Evolutionary conservation across 768 basidiomycete genomes (phyloP), one percentile per base, ranked within the genome.

Genomic region (Mycena olivaceomarginata): DNA sequence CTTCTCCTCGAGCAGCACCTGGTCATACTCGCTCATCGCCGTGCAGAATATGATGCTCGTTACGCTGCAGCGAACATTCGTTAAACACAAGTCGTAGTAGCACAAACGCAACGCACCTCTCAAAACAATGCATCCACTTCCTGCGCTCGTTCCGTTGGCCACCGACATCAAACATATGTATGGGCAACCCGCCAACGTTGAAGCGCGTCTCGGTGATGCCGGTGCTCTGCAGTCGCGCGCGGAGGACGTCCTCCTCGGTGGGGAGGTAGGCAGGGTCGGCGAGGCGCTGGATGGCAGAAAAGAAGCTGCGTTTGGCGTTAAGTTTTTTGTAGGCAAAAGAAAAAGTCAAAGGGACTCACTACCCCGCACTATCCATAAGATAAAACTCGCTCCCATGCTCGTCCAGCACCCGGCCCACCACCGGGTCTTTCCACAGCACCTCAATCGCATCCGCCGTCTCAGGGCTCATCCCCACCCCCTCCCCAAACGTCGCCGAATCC

Each of bases 331-430:
- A 31, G 31, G 31, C 31, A 31, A 31, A 31, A 31, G 31, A 31
- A 31, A 31, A 31, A 31, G 31, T 31, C 31, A 31, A 31, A 31
- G 31, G 31, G 31, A 88, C 92, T 82, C 76, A 94, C 93, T 95
- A 95, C 43, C 89, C 86, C 0, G 95, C 95, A 53, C 91, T 93
- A 81, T 96, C 95, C 94, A 95, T 95, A n/a, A 96, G 86, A 81
- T 95, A 95, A 80, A 95, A 95, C 73, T 94, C 92, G 82, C 85
- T 89, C 13, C 83, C 82, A 70, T 89, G 88, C 73, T 81, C 81
- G 75, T 82, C 82, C 25, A 80, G 67, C 5, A 83, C 72, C 22
- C 77, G 70, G 20, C 46, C 20, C 9, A 88, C 85, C 69, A 91
- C 86, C 10, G 89, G 87, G 76, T 92, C 92, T 48, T 87, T 82